phyloP scores from a whole-genome alignment of 1,139 yeast genomes.

The Saccharomycopsis hybrid region DNA sequence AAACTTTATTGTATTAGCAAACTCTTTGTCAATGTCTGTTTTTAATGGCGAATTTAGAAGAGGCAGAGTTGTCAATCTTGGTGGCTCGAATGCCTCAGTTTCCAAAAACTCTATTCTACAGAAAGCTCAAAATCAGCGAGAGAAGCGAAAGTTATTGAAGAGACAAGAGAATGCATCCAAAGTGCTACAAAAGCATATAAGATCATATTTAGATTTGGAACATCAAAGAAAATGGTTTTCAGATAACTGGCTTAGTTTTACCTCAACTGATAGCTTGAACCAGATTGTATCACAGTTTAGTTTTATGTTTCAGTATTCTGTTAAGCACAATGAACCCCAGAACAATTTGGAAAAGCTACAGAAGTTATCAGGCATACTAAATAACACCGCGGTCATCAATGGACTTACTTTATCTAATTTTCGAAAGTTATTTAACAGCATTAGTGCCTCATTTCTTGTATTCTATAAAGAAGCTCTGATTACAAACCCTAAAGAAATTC shows the following conservation, averaged over 20 bases:
- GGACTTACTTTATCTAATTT: too few species aligned
- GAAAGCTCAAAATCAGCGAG: constrained; percentile 60
- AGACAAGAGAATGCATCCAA: constrained; percentile 43
- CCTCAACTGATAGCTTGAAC: constrained; percentile 1
- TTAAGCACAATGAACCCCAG: background rate
- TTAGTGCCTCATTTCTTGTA: too few species aligned
- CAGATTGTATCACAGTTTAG: constrained; percentile 5
- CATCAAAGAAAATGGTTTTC: constrained; percentile 22
- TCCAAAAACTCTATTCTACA: constrained; percentile 41
- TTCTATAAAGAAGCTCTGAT: too few species aligned
- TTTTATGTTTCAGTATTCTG: constrained; percentile 2
- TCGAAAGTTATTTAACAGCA: too few species aligned
- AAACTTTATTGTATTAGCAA: too few species aligned
- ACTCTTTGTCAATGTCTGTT: too few species aligned
- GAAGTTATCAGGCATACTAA: too few species aligned
- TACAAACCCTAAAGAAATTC: too few species aligned
- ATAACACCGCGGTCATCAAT: too few species aligned
- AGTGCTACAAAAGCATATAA: constrained; percentile 43
- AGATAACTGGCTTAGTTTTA: constrained; percentile 1
- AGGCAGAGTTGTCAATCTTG: constrained; percentile 73
- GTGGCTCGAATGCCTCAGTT: constrained; percentile 33
- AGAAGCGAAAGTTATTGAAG: constrained; percentile 53
- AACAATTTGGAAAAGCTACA: background rate
- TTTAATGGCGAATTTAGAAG: constrained; percentile 60
- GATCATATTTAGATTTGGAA: constrained; percentile 33